Conservation (phyloP, 2,329 filamentous ascomycete species). For the Talaromyces sp. region DNA sequence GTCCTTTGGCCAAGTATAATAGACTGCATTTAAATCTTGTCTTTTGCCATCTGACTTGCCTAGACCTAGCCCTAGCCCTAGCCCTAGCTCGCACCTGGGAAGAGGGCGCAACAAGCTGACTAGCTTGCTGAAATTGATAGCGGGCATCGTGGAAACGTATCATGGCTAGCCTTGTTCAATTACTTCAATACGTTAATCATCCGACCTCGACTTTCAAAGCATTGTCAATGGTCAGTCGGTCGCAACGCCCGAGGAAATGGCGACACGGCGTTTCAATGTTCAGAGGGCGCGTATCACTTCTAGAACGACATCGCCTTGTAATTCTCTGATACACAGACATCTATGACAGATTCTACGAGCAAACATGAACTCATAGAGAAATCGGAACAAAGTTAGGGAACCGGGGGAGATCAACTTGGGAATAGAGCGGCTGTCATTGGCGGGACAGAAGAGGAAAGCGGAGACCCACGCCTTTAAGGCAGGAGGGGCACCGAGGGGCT, state of each 20-base stretch:
- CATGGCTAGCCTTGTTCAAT: neutral
- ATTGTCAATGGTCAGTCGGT: neutral
- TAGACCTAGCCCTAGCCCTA: neutral
- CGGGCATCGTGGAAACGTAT: neutral
- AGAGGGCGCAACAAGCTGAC: neutral
- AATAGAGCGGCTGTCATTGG: neutral
- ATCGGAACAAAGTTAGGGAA: neutral
- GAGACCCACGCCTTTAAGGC: slow-evolving; percentile 3
- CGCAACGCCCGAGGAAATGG: neutral
- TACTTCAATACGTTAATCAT: neutral
- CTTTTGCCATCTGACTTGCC: neutral
- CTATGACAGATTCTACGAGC: neutral
- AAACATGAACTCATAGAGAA: neutral
- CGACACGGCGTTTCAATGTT: no score
- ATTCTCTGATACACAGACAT: neutral
- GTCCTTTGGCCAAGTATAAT: neutral
- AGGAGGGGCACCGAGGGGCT: slow-evolving; percentile 6
- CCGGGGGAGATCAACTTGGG: neutral
- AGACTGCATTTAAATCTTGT: no score
- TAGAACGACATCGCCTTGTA: no score
- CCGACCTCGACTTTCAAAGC: neutral
- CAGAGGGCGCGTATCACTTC: no score
- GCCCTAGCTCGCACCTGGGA: neutral
- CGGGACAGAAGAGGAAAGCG: neutral
- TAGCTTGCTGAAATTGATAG: neutral